A percentile compares a stretch with the other conserved stretches of the same genome.
Conservation (phyloP, 1,139 yeast genomes). For the Diutina neorugosa region DNA sequence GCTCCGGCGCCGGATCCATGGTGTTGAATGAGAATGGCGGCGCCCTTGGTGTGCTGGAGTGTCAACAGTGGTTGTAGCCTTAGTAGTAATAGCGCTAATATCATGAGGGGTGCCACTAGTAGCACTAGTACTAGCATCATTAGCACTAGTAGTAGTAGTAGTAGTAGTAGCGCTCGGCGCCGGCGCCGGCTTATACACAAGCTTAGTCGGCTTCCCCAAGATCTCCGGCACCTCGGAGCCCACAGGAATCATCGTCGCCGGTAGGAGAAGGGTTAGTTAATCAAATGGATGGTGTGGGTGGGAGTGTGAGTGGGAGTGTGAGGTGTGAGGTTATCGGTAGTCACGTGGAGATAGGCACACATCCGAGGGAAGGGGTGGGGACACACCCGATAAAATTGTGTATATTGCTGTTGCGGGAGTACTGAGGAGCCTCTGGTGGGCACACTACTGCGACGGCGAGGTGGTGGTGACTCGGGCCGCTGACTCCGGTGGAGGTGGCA, state of each 20-base stretch:
- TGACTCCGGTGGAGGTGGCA: neutral
- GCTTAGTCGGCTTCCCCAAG: neutral
- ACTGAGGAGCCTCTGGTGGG: neutral
- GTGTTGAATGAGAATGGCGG: conserved; percentile 14
- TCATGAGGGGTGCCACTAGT: neutral
- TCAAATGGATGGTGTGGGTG: neutral
- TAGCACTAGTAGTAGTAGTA: neutral
- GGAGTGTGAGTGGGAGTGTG: neutral
- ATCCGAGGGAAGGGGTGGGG: neutral
- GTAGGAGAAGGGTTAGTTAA: too few species aligned
- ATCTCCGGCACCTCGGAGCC: neutral
- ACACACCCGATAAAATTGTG: neutral
- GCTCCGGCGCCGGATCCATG: conserved; percentile 47
- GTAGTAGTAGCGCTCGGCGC: neutral
- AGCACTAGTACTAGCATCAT: neutral
- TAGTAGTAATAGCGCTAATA: neutral
- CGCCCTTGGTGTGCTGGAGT: neutral
- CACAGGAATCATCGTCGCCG: neutral
- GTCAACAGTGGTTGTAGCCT: neutral
- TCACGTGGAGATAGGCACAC: neutral
- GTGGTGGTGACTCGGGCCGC: neutral
- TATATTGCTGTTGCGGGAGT: neutral
- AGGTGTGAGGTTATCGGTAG: neutral
- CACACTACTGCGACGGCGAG: neutral
- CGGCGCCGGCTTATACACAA: neutral